Evolutionary conservation across 2,329 filamentous ascomycete genomes (phyloP), one percentile per base, ranked within the genome.

Genomic region (Nannizziopsis barbatae): DNA sequence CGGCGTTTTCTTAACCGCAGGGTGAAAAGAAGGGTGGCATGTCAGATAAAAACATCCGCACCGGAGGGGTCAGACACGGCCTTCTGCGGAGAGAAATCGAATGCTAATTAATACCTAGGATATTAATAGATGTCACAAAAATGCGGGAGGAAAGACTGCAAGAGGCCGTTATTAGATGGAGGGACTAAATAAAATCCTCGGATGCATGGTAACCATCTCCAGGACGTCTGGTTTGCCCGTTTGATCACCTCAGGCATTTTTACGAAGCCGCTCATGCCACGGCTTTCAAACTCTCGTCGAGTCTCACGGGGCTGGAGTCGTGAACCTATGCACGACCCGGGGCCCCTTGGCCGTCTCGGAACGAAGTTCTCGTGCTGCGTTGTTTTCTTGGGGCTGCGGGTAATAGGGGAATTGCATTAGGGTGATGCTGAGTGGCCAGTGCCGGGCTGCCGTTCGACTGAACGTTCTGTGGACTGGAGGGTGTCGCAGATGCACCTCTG

Each of bases 361-460:
- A 30, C 14, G 30, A 40, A 36, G 3, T 42, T 15, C 45, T 47
- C 38, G 30, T 42, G 35, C 44, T 35, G 45, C 38, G 31, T 27
- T 27, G 45, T 42, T 36, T 47, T 38, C 12, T 15, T 27, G 20
- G 10, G 27, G 45, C 45, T 47, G 45, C 45, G 41, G 12, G 45
- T 40, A 17, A 47, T 22, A 17, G 37, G 45, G 45, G 45, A 15
- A 41, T 9, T 47, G 45, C 45, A 47, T 47, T 47, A 47, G 45
- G 37, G 36, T 35, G 36, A 12, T 31, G 17, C 35, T 47, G 45
- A 47, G 37, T 47, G 45, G 45, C 22, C 45, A 35, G 5, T 22
- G 9, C 14, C 14, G n/a, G 17, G n/a, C 35, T 17, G 22, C 7
- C 7, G 22, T 27, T 20, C 20, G 39, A 7, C 36, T n/a, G 44